Evolutionary conservation across 2,329 filamentous ascomycete species (phyloP).

Genomic region (Hysterium pulicare): DNA sequence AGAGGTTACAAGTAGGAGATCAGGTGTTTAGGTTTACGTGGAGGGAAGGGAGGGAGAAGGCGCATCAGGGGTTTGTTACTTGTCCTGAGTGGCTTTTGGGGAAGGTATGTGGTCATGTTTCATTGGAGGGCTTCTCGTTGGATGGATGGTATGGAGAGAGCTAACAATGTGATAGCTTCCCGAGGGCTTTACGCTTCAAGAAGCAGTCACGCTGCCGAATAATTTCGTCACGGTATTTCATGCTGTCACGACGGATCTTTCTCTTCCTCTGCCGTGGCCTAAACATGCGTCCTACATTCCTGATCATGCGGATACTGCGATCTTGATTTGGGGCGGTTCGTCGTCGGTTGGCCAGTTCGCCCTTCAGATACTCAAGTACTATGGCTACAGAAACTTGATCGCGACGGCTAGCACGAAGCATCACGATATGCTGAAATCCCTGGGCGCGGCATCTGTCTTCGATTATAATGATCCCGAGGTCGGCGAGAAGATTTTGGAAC

Average conservation of each 20-base stretch:
- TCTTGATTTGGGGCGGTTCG: constrained; percentile 46
- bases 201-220: constrained; percentile 54
- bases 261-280: constrained; percentile 57
- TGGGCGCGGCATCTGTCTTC: constrained; percentile 40
- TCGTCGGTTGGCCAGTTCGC: constrained; percentile 43
- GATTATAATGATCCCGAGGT: constrained; percentile 38
- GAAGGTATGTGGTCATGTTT: constrained; percentile 15
- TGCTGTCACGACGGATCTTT: constrained; percentile 50
- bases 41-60: constrained; percentile 47
- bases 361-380: constrained; percentile 41
- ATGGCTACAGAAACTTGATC: constrained; percentile 40
- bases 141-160: not conserved
- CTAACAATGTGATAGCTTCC: constrained; percentile 37
- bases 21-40: constrained; percentile 56
- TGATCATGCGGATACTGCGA: constrained; percentile 22
- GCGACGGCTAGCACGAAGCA: constrained; percentile 38
- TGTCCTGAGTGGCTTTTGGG: constrained; percentile 47
- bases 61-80: constrained; percentile 56
- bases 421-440: constrained; percentile 33
- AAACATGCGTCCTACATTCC: constrained; percentile 43
- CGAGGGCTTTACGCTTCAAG: constrained; percentile 38
- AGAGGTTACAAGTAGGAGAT: constrained; percentile 52
- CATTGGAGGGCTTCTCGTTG: not conserved
- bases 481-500: constrained; percentile 24
- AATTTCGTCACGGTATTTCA: constrained; percentile 60